Conservation (phyloP, 225 moss, liverwort and hornwort genomes). For the Sphagnum tenellum region DNA sequence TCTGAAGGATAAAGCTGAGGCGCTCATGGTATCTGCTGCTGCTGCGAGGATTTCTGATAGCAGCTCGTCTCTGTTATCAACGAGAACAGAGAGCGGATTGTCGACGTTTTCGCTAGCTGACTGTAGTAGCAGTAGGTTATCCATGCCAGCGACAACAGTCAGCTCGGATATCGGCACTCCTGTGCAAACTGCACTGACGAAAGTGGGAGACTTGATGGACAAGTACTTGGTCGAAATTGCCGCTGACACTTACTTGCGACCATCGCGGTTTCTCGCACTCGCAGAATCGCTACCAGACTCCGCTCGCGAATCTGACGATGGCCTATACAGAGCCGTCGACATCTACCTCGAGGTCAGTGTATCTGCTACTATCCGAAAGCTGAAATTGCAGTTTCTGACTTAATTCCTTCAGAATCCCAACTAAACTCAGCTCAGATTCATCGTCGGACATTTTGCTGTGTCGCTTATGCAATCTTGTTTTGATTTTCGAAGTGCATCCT, state of each 20-base stretch:
- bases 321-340: conserved; percentile 80
- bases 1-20: conserved; percentile 70
- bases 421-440: no score
- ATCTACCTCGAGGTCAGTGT: conserved; percentile 77
- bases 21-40: conserved; percentile 24
- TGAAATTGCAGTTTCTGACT: no score
- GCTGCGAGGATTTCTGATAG: conserved; percentile 8
- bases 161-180: conserved; percentile 48
- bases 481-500: conserved; percentile 12
- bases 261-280: conserved; percentile 66
- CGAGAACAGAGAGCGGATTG: conserved; percentile 32
- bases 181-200: conserved; percentile 53
- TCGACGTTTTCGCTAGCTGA: conserved; percentile 38
- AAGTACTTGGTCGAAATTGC: conserved; percentile 88
- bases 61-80: conserved; percentile 23
- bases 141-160: conserved; percentile 13
- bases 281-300: conserved; percentile 77
- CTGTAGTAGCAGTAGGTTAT: conserved; percentile 14
- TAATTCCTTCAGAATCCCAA: no score
- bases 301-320: conserved; percentile 70
- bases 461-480: no score
- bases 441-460: no score
- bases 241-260: conserved; percentile 60
- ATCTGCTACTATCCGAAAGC: background rate
- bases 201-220: conserved; percentile 77